Evolutionary conservation across 2,329 filamentous ascomycete genomes (phyloP).

Genomic region (Talaromyces sp.): DNA sequence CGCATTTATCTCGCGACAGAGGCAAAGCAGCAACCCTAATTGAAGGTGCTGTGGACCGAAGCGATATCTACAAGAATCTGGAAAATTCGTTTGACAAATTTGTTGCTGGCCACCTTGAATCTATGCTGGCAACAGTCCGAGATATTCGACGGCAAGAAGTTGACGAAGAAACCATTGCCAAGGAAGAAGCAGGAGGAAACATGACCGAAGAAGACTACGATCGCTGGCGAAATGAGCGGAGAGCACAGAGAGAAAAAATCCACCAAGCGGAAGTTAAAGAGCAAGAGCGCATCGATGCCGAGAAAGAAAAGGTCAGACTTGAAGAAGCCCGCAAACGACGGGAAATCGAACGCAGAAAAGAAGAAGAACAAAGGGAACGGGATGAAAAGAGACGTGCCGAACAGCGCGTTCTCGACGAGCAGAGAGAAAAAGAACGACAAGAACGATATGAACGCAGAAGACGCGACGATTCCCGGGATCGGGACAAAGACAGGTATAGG

Average conservation of each 20-base stretch:
- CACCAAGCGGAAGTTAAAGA: slow-evolving; percentile 47
- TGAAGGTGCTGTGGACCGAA: slow-evolving; percentile 59
- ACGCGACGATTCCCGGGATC: slow-evolving; percentile 37
- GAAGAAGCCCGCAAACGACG: slow-evolving; percentile 40
- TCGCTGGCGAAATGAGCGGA: slow-evolving; percentile 47
- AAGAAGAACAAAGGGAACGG: slow-evolving; percentile 42
- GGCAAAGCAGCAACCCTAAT: slow-evolving; percentile 58
- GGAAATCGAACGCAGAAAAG: slow-evolving; percentile 39
- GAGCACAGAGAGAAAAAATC: slow-evolving; percentile 46
- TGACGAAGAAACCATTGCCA: slow-evolving; percentile 50
- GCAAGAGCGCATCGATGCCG: slow-evolving; percentile 47
- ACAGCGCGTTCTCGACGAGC: slow-evolving; percentile 48
- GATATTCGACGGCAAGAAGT: slow-evolving; percentile 54
- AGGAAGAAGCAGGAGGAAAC: slow-evolving; percentile 50
- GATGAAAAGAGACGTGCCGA: slow-evolving; percentile 47
- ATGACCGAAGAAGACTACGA: slow-evolving; percentile 59
- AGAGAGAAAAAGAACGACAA: slow-evolving; percentile 47
- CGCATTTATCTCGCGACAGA: slow-evolving; percentile 56
- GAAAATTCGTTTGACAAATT: slow-evolving; percentile 51
- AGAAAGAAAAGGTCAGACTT: slow-evolving; percentile 33
- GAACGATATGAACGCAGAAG: slow-evolving; percentile 40
- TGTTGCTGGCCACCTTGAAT: slow-evolving; percentile 49
- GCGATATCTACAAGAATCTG: slow-evolving; percentile 56
- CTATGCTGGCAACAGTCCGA: slow-evolving; percentile 50
- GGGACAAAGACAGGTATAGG: slow-evolving; percentile 24